Percentiles rank a stretch among this genome's conserved stretches.
phyloP scores from a whole-genome alignment of 2,329 filamentous ascomycete species.

The Sclerotinia spermophila region DNA sequence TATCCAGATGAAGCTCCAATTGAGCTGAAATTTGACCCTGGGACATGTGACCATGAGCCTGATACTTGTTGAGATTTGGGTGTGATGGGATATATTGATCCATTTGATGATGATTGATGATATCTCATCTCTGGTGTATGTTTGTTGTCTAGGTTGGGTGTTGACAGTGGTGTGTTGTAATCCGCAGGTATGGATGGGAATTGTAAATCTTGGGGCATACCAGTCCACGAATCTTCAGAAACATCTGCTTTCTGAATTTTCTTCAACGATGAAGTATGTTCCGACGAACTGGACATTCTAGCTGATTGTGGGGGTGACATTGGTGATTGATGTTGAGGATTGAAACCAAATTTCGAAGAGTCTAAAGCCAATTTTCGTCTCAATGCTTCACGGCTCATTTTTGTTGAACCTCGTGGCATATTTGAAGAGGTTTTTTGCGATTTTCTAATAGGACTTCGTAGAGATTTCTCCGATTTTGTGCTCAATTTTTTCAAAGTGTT shows the following conservation, averaged over 20 bases:
- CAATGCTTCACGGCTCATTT: constrained; percentile 44
- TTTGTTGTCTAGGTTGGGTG: constrained; percentile 27
- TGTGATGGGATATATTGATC: constrained; percentile 27
- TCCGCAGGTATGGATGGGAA: constrained; percentile 21
- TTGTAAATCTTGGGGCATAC: constrained; percentile 35
- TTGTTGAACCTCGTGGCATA: constrained; percentile 34
- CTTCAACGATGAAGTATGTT: constrained; percentile 19
- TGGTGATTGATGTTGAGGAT: constrained; percentile 43
- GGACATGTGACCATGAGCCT: constrained; percentile 29
- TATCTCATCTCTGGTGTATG: constrained; percentile 28
- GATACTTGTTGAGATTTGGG: constrained; percentile 29
- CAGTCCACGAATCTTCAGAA: constrained; percentile 32
- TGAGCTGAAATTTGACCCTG: constrained; percentile 22
- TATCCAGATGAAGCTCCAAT: constrained; percentile 21
- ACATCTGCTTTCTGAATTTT: constrained; percentile 31
- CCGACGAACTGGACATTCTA: constrained; percentile 35
- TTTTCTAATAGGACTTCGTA: constrained; percentile 42
- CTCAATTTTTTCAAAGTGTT: constrained; percentile 43
- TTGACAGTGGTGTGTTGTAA: constrained; percentile 31
- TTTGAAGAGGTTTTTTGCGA: constrained; percentile 31
- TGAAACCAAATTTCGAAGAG: constrained; percentile 45
- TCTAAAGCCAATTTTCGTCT: constrained; percentile 47
- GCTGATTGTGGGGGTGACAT: constrained; percentile 45
- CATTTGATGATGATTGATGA: constrained; percentile 24
- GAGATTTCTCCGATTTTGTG: constrained; percentile 29